Evolutionary conservation across 2,329 filamentous ascomycete species (phyloP), one percentile per base, ranked within the genome.

Genomic region (Colletotrichum shisoi): DNA sequence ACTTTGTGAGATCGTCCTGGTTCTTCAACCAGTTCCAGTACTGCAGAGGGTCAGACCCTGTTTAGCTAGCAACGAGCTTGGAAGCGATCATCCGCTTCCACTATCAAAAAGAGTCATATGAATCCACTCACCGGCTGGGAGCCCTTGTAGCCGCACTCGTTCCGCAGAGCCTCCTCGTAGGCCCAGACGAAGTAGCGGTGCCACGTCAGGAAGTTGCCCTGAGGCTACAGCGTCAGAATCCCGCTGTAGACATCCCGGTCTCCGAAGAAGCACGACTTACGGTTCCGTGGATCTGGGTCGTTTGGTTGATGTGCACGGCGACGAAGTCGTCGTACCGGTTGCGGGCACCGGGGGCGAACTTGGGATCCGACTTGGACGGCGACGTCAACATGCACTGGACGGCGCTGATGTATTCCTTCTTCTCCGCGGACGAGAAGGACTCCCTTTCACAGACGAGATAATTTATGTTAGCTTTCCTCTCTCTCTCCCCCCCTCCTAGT

Each of bases 11-110:
- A 48, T 72, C 69, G 15, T 71, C 54, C 27, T 74, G 71, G 51
- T 76, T 75, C 17, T 73, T 72, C 17, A 72, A 70, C 78, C 77
- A 80, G 68, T 78, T 74, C 75, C 78, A 78, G 70, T 80, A 80
- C 68, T 69, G 51, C n/a, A 19, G 27, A 11, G 1, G 13, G 46
- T 68, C 19, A 69, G 65, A 15, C n/a, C 12, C 17, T 2, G 31
- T 74, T 8, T 2, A 9, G 24, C 24, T 24, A 24, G 24, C 24
- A 27, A 27, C 24, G n/a, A n/a, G n/a, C n/a, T n/a, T n/a, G n/a
- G n/a, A 31, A 31, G 37, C 6, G 17, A 61, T 37, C 19, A 66
- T 71, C 21, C 7, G 11, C 13, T 52, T 51, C 39, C 9, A 31
- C 27, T 31, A 8, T 2, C 7, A 31, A 31, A 31, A 31, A 31